phyloP scores from a whole-genome alignment of 2,329 filamentous ascomycete genomes.

The Madurella fahalii region DNA sequence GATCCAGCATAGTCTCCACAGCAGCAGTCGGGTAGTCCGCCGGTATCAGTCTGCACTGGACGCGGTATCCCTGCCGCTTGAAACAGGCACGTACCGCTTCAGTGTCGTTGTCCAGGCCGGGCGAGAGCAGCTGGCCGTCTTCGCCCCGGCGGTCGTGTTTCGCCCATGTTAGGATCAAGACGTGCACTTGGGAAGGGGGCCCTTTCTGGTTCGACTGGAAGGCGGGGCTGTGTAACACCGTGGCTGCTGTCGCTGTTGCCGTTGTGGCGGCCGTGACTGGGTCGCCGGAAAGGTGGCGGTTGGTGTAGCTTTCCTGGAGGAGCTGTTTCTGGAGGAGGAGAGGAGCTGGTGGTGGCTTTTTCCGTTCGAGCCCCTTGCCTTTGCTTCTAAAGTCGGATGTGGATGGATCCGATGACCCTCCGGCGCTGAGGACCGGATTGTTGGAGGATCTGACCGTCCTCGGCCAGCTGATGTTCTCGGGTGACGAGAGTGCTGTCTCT shows the following conservation, averaged over 20 bases:
- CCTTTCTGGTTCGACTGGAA: not conserved
- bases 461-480: conserved; percentile 17
- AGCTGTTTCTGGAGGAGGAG: not conserved
- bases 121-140: conserved; percentile 10
- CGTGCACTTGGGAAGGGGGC: conserved; percentile 17
- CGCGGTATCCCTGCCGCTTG: conserved; percentile 20
- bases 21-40: conserved; percentile 20
- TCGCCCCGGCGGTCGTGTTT: conserved; percentile 11
- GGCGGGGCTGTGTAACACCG: not conserved
- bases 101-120: conserved; percentile 10
- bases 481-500: conserved; percentile 20
- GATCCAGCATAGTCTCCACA: conserved; percentile 20
- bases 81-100: conserved; percentile 16
- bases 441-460: not conserved
- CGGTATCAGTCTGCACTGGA: conserved; percentile 19
- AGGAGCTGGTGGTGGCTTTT: not conserved
- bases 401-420: not conserved
- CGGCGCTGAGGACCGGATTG: not conserved
- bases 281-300: not conserved
- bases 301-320: not conserved
- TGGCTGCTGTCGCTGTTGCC: not conserved
- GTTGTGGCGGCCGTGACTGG: not conserved
- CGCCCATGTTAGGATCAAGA: conserved; percentile 20
- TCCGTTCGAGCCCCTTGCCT: not conserved
- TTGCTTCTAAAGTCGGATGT: not conserved